Base-by-base conservation (phyloP, 495 filamentous ascomycete genomes). In the Lasiosphaeriaceae sp. region DNA sequence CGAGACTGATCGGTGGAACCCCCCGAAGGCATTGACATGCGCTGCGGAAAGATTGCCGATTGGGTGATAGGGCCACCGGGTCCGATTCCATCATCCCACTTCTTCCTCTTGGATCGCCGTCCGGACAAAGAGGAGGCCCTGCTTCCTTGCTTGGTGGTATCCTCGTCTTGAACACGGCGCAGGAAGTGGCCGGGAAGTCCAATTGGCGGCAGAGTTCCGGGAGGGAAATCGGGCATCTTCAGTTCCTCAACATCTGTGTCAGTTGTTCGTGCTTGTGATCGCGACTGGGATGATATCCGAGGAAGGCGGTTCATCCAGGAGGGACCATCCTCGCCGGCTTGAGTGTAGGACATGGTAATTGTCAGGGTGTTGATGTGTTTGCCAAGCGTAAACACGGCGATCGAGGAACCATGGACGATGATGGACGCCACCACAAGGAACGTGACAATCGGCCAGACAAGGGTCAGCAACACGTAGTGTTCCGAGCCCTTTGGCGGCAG, bases 331-430 rank as follows among this genome's bases (percentile, higher is more conserved):
- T 96, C 93, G 52, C 86, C 87, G 54, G 87, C 92, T 61, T 83
- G 78, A 0, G 95, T 97, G 74, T 96, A 97, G 0, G 95, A 97
- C 79, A 97, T 87, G 12, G 94, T 96, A 49, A 99, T 81, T 11
- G 90, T 90, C 58, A 99, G 78, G 2, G 95, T 97, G 72, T 99
- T 97, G 80, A 99, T 97, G 47, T 88, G 94, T 70, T 97, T 99
- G 48, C 95, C 95, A 8, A 99, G 83, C 0, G 95, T 97, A 66
- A 99, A 99, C 12, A 99, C 95, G 9, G 95, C 95, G 67, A 99
- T 90, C 0, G 95, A 99, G 24, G 93, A 97, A 8, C 95, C 95
- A 67, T 99, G 95, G 4, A 99, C 91, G 50, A 97, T 68, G 58
- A 99, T 99, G 16, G 95, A 97, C 5, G 88, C 80, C 41, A 99